Conservation (phyloP, 1,139 yeast genomes). For the Saccharomyces hybrid region DNA sequence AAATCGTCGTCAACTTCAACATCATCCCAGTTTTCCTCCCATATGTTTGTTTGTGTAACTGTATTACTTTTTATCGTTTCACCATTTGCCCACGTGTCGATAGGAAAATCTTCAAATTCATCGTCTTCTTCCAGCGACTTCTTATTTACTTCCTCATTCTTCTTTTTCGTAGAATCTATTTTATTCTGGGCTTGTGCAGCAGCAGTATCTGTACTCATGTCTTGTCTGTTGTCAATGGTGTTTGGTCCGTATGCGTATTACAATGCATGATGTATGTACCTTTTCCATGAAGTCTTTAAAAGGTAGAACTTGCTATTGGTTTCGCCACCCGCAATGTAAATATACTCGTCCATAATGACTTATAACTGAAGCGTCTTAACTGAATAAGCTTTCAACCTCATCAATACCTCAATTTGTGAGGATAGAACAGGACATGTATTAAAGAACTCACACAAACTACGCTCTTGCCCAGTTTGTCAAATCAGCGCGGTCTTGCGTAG, state of each 20-base stretch:
- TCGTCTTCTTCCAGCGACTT: slow-evolving; percentile 81
- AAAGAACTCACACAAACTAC: no score
- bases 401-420: no score
- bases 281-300: background rate
- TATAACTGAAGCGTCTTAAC: no score
- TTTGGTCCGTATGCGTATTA: no score
- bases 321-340: no score
- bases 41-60: slow-evolving; percentile 44
- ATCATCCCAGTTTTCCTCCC: slow-evolving; percentile 98
- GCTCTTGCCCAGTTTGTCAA: no score
- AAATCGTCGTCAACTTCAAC: slow-evolving; percentile 84
- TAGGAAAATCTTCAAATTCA: slow-evolving; percentile 92
- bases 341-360: no score
- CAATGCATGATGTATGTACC: background rate
- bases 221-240: background rate
- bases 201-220: background rate
- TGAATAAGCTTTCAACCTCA: no score
- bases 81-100: slow-evolving; percentile 55
- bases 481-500: no score
- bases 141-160: slow-evolving; percentile 9
- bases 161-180: background rate
- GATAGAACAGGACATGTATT: no score
- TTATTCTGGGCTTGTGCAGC: background rate
- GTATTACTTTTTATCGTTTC: slow-evolving; percentile 34
- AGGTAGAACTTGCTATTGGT: no score